Evolutionary conservation across 371 early-diverging fungal genomes (phyloP), one percentile per base, ranked within the genome.

Genomic region (Mortierella sp.): DNA sequence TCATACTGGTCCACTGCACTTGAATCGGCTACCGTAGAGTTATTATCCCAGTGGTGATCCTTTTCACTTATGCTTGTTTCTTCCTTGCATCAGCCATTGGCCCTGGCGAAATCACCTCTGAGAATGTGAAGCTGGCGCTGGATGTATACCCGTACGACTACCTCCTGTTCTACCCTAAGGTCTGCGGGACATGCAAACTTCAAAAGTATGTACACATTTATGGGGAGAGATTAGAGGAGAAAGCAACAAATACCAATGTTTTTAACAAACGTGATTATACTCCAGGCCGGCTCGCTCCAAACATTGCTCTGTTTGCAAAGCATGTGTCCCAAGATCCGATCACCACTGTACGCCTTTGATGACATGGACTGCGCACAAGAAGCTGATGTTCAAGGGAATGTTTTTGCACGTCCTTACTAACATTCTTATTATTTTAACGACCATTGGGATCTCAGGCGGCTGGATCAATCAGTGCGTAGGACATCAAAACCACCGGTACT

Each of bases 381-480:
- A 1, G 16, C 23, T 41, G 54, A 30, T 54, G 8, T 3, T 54
- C 42, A 26, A 38, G 55, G 16, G 1, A n/a, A n/a, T n/a, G n/a
- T n/a, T n/a, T n/a, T n/a, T n/a, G n/a, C n/a, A n/a, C n/a, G n/a
- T n/a, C n/a, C n/a, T n/a, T n/a, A n/a, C n/a, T n/a, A n/a, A n/a
- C n/a, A n/a, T n/a, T n/a, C n/a, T n/a, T n/a, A n/a, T n/a, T n/a
- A n/a, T n/a, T n/a, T n/a, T n/a, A n/a, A n/a, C n/a, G n/a, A n/a
- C n/a, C n/a, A n/a, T n/a, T 45, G n/a, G n/a, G 5, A 45, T 18
- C 6, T n/a, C 26, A 82, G 82, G 82, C 42, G 85, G 87, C 0
- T 93, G 93, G 93, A 82, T 93, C 57, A 92, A 91, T 64, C 84
- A 83, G 59, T 92, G 93, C 70, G 89, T 93, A 8, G 93, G 93